Evolutionary conservation across 176 grass and related monocot genomes (phyloP).

Genomic region (Triticum turgidum): DNA sequence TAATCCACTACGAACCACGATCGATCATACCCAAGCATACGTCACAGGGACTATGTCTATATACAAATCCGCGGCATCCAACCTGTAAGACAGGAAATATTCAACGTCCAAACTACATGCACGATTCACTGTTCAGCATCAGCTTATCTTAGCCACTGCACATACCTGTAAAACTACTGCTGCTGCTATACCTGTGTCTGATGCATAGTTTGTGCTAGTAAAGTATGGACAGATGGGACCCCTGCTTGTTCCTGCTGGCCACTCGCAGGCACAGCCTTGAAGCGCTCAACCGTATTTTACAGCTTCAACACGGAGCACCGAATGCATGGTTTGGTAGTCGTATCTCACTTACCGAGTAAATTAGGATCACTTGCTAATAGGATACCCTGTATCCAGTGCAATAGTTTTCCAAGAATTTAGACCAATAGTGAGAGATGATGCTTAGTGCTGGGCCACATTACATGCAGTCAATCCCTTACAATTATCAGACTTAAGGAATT

Average conservation of each 20-base stretch:
- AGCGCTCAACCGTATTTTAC: not conserved
- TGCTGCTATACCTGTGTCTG: no score
- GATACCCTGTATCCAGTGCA: not conserved
- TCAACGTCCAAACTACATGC: no score
- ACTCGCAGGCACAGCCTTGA: conserved; percentile 17
- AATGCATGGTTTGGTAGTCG: conserved; percentile 18
- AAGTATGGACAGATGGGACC: not conserved
- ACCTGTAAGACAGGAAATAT: no score
- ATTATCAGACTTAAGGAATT: conserved; percentile 21
- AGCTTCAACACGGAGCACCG: conserved; percentile 28
- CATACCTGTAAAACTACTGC: no score
- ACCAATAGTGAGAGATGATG: not conserved
- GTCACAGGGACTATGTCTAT: no score
- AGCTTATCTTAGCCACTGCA: no score
- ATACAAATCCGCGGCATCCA: no score
- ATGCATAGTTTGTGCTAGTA: no score
- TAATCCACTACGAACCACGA: no score
- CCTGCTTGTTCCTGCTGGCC: not conserved
- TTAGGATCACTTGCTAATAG: not conserved
- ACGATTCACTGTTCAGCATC: no score
- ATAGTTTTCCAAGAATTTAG: not conserved
- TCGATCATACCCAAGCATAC: no score
- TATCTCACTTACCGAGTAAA: conserved; percentile 30
- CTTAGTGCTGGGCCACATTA: not conserved
- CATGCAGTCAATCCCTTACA: not conserved